Evolutionary conservation across 306 rosid species (phyloP), one percentile per base, ranked within the genome.

Genomic region (Astragalus membranaceus): DNA sequence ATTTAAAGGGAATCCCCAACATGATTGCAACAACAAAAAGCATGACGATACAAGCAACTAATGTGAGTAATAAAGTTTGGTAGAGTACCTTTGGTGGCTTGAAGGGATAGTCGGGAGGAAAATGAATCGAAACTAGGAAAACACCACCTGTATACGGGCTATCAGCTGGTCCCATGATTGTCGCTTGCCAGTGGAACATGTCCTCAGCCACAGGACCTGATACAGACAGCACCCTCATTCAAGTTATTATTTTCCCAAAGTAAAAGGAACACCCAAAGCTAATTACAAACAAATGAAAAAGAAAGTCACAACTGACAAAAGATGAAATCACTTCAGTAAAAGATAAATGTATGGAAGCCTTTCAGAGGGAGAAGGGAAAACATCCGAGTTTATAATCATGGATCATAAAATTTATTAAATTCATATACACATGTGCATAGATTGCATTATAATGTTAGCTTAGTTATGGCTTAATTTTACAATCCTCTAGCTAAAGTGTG

Each of bases 161-260:
- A 62, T 90, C 96, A 63, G 87, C 63, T 37, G 96, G 96, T 42
- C 96, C 96, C 96, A 90, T 90, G 62, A 90, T 90, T 37, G 96
- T 90, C 13, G 96, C 96, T 73, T 90, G 96, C 96, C 96, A 90
- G 74, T 90, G 96, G 70, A 90, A 90, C 96, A 90, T 90, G 78
- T 90, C 97, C 80, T 90, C 97, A 4, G 97, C 97, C 87, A 90
- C 97, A 46, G 97, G 97, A 67, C 97, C 97, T 90, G 50, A 70
- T 20, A 29, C 23, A 73, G 48, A 61, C 6, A 64, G 67, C 16
- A 72, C 10, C 3, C 15, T 16, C 35, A 33, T 51, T 41, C 10
- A 23, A 32, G 54, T 61, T 10, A 51, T 33, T 13, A 32, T 1
- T 14, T 13, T 33, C 13, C 5, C 15, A 44, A 6, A 13, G 5